Evolutionary conservation across 1,139 yeast genomes (phyloP), one percentile per base, ranked within the genome.

Genomic region (Entelexis paramagnoliae): DNA sequence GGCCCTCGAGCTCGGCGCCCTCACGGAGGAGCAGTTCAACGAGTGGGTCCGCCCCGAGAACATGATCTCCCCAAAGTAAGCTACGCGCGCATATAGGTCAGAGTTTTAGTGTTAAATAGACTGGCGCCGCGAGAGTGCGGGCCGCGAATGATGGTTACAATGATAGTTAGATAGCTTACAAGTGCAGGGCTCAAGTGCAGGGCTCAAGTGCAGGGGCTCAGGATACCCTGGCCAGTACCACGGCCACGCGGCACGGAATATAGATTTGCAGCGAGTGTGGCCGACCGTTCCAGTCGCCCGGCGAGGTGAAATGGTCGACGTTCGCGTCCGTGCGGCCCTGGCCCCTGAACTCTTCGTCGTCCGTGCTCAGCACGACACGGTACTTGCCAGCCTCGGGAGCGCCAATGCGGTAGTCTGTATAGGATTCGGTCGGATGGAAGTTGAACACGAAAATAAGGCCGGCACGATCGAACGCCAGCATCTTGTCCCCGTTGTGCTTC

Each of bases 1-100:
- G 56, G 96, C 96, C 57, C 75, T 91, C 64, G 95, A 91, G 71
- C 80, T 93, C 66, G 86, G 86, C 55, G 88, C 83, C 54, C 77
- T 91, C 67, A 77, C 79, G 54, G 80, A 78, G 60, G 83, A 80
- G 66, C 96, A 89, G 72, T 91, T 91, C 64, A 94, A 88, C 69
- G 77, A 87, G 71, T 91, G 95, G 95, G 98, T 91, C 61, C 81
- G 87, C 70, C 98, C 98, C 60, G 97, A 91, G 75, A 80, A 85
- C 66, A 91, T 91, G 98, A 79, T 91, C 73, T 96, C 96, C 55
- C 98, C 98, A 63, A 66, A 67, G 43, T 57, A 58, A 41, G 30
- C 24, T 10, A 26, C 28, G 9, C 10, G 28, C n/a, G n/a, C n/a
- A n/a, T n/a, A n/a, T n/a, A n/a, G n/a, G n/a, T n/a, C n/a, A n/a